These are phyloP conservation scores for Venturia effusa DNA, from an alignment of 2,329 filamentous ascomycete genomes.

Conservation along the genomic window DNA sequence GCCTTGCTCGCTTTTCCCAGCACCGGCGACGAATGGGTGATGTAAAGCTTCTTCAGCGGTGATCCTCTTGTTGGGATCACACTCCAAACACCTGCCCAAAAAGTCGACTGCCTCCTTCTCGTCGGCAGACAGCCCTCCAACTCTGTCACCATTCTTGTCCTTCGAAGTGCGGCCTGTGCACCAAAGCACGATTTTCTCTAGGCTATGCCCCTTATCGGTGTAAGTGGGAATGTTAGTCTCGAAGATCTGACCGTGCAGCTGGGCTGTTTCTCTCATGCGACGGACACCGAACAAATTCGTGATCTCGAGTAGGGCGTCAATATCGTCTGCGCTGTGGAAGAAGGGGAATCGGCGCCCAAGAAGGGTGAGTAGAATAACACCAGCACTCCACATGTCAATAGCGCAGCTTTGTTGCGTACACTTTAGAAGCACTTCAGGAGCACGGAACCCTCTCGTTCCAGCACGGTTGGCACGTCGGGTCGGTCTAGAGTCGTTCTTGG, in stretches of 20 bases:
- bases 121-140: slow-evolving; percentile 48
- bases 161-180: slow-evolving; percentile 67
- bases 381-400: slow-evolving; percentile 94
- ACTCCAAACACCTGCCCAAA: slow-evolving; percentile 59
- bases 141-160: slow-evolving; percentile 38
- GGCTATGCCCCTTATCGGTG: slow-evolving; percentile 69
- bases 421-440: slow-evolving; percentile 92
- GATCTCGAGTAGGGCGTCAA: slow-evolving; percentile 96
- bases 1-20: slow-evolving; percentile 15
- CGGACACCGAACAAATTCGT: slow-evolving; percentile 83
- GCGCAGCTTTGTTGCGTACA: slow-evolving; percentile 87
- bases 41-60: slow-evolving; percentile 63
- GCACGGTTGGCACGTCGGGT: slow-evolving; percentile 88
- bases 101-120: slow-evolving; percentile 67
- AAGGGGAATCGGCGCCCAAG: slow-evolving; percentile 89
- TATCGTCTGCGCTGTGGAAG: slow-evolving; percentile 97
- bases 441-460: slow-evolving; percentile 88
- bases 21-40: slow-evolving; percentile 54
- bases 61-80: slow-evolving; percentile 64
- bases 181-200: slow-evolving; percentile 94
- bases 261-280: slow-evolving; percentile 71
- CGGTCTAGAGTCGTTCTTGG: slow-evolving; percentile 60
- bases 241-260: slow-evolving; percentile 82
- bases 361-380: slow-evolving; percentile 94
- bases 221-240: slow-evolving; percentile 90